These are phyloP conservation scores for Sphagnum fallax DNA, from an alignment of 228 moss, liverwort and hornwort genomes.

Conservation along the genomic window DNA sequence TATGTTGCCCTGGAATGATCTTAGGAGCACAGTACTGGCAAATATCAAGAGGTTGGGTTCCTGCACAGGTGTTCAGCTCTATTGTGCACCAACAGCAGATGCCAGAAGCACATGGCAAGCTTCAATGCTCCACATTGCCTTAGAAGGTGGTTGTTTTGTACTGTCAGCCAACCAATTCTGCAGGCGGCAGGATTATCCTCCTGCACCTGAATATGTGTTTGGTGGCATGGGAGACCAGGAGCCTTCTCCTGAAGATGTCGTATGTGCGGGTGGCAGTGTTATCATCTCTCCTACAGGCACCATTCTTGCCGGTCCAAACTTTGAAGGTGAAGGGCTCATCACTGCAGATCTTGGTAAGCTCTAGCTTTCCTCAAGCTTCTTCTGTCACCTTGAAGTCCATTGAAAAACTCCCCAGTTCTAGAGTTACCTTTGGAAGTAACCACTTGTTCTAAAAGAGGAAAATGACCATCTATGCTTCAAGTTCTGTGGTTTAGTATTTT, in stretches of 20 bases:
- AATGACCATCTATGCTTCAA: too few species aligned
- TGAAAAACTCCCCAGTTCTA: too few species aligned
- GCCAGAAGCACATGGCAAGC: conserved; percentile 52
- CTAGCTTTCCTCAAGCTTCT: neutral
- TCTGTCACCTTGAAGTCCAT: neutral
- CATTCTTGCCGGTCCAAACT: conserved; percentile 67
- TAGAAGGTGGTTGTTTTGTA: conserved; percentile 78
- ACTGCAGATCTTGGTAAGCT: conserved; percentile 44
- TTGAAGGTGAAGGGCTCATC: conserved; percentile 50
- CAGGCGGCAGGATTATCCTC: conserved; percentile 55
- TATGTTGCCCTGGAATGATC: too few species aligned
- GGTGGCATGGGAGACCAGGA: conserved; percentile 31
- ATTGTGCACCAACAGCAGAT: conserved; percentile 72
- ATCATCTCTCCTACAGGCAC: conserved; percentile 63
- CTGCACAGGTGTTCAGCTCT: conserved; percentile 49
- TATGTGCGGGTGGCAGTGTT: conserved; percentile 56
- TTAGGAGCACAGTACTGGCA: neutral
- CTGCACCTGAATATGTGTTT: conserved; percentile 49
- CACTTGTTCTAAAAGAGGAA: too few species aligned
- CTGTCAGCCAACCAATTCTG: conserved; percentile 76
- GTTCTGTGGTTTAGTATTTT: too few species aligned
- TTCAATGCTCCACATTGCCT: conserved; percentile 65
- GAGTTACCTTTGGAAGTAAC: too few species aligned
- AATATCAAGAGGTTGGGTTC: neutral
- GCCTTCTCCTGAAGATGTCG: conserved; percentile 41